phyloP scores from a whole-genome alignment of 148 eudicot genomes.

The Rhododendron simsii region DNA sequence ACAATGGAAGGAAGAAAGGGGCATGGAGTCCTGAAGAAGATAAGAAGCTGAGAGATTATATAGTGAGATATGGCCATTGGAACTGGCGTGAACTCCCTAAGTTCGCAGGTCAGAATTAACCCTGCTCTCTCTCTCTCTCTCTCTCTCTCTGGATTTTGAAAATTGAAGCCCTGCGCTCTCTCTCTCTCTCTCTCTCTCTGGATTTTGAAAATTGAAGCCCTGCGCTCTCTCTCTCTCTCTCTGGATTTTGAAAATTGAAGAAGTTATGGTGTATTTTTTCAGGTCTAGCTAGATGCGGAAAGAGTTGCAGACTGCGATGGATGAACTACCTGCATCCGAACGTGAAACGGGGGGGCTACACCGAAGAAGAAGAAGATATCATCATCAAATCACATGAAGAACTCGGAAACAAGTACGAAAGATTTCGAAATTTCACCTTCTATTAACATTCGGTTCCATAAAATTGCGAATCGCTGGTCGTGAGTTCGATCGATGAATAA shows the following conservation, averaged over 20 bases:
- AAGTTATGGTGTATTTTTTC: neutral
- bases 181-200: neutral
- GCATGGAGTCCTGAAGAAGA: constrained; percentile 32
- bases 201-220: too few relatives aligned
- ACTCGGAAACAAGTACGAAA: constrained; percentile 38
- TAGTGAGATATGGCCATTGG: constrained; percentile 30
- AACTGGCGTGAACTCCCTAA: constrained; percentile 49
- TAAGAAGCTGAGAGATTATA: constrained; percentile 24
- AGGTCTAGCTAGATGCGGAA: constrained; percentile 46
- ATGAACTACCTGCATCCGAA: constrained; percentile 40
- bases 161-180: neutral
- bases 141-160: neutral
- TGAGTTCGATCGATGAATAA: too few relatives aligned
- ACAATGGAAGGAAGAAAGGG: constrained; percentile 45
- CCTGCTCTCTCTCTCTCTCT: neutral
- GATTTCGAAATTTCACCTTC: neutral
- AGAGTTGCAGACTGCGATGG: neutral
- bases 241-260: neutral
- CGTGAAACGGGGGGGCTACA: constrained; percentile 37
- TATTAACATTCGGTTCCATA: neutral
- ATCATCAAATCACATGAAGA: constrained; percentile 28
- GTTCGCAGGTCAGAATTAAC: constrained; percentile 29
- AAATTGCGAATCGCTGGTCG: too few relatives aligned
- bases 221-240: too few relatives aligned
- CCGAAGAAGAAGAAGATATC: constrained; percentile 34